Conservation (phyloP, 2,329 filamentous ascomycete genomes). For the Fusarium sp. region DNA sequence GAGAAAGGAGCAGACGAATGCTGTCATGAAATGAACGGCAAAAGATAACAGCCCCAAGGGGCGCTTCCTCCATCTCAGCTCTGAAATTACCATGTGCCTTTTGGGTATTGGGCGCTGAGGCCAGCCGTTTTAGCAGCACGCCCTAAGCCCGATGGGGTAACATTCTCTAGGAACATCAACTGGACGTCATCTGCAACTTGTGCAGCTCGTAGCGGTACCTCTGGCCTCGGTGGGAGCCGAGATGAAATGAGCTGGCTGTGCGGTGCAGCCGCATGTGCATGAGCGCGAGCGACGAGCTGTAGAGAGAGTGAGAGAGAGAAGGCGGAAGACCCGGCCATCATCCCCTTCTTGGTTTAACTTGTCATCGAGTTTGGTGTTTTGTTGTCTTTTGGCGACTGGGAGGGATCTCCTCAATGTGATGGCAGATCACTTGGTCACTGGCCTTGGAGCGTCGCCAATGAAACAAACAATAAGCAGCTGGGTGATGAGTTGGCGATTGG, state of each 20-base stretch:
- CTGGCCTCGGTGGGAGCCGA: conserved; percentile 22
- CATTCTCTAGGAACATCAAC: conserved; percentile 13
- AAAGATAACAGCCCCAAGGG: not conserved
- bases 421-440: conserved; percentile 14
- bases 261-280: conserved; percentile 30
- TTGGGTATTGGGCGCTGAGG: conserved; percentile 23
- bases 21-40: not conserved
- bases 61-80: conserved; percentile 22
- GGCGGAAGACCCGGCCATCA: conserved; percentile 3
- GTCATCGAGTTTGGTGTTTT: not conserved
- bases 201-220: conserved; percentile 28
- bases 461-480: conserved; percentile 15
- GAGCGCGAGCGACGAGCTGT: conserved; percentile 14
- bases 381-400: conserved; percentile 4
- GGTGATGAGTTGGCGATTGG: conserved; percentile 10
- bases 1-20: conserved; percentile 4
- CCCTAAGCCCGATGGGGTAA: conserved; percentile 41
- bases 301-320: conserved; percentile 5
- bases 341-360: conserved; percentile 24
- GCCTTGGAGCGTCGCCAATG: not conserved
- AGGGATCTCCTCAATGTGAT: conserved; percentile 3
- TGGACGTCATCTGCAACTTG: conserved; percentile 31
- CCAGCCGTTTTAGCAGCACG: conserved; percentile 16
- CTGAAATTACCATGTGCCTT: conserved; percentile 37
- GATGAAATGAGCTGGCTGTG: conserved; percentile 45